Conservation (phyloP, 2,329 filamentous ascomycete genomes). For the Alternaria sp. region DNA sequence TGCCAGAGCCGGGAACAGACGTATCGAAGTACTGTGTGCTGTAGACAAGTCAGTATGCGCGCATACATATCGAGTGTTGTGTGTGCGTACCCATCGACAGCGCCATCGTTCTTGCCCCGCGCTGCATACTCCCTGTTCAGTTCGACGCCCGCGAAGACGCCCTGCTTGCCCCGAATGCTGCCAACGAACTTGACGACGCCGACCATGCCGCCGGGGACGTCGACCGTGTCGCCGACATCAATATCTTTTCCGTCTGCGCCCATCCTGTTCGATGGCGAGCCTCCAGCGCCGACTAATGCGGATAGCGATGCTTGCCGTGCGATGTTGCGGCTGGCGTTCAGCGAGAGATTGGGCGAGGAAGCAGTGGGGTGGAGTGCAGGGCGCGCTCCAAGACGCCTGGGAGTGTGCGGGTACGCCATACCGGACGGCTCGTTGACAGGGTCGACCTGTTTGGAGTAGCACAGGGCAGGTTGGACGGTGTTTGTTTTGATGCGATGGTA, state of each 20-base stretch:
- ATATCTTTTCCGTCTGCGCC: conserved; percentile 60
- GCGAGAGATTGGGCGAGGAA: conserved; percentile 52
- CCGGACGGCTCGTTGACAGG: conserved; percentile 17
- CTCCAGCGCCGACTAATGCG: conserved; percentile 64
- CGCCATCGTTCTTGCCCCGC: conserved; percentile 92
- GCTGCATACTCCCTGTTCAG: conserved; percentile 78
- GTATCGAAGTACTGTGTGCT: conserved; percentile 80
- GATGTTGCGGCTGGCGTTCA: conserved; percentile 55
- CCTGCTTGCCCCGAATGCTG: conserved; percentile 84
- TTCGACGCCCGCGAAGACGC: conserved; percentile 91
- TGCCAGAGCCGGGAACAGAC: conserved; percentile 78
- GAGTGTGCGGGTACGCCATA: conserved; percentile 52
- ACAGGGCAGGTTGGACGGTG: conserved; percentile 17
- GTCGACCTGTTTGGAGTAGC: conserved; percentile 15
- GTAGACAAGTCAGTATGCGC: conserved; percentile 15
- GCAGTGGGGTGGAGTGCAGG: conserved; percentile 51
- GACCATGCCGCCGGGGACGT: conserved; percentile 91
- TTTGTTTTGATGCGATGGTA: conserved; percentile 19
- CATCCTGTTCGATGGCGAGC: conserved; percentile 51
- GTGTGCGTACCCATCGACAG: conserved; percentile 82
- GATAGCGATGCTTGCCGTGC: conserved; percentile 75
- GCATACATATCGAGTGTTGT: not conserved
- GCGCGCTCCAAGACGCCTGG: conserved; percentile 47
- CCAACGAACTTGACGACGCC: conserved; percentile 91
- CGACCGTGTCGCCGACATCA: conserved; percentile 80